Conservation (phyloP, 1,284 basidiomycete genomes). For the Entoloma clypeatum region DNA sequence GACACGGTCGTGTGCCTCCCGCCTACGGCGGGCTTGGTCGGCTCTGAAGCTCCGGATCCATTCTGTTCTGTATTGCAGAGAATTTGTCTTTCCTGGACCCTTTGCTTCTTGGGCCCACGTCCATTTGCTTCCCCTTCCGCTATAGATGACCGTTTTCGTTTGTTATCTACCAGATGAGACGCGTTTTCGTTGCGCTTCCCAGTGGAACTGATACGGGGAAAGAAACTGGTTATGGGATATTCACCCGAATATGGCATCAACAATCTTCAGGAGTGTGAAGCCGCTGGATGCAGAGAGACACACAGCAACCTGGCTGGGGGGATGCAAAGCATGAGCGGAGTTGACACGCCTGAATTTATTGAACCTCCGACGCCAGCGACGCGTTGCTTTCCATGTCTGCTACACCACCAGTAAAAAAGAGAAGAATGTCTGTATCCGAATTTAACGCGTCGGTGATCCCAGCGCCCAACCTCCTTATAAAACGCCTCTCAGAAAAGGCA, state of each 20-base stretch:
- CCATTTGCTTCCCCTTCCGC: slow-evolving; percentile 9
- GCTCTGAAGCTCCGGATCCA: not conserved
- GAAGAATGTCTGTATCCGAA: slow-evolving; percentile 46
- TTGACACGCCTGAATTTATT: slow-evolving; percentile 34
- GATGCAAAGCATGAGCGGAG: slow-evolving; percentile 22
- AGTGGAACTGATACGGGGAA: slow-evolving; percentile 18
- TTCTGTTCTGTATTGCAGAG: slow-evolving; percentile 6
- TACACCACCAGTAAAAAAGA: slow-evolving; percentile 48
- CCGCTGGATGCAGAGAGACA: slow-evolving; percentile 3
- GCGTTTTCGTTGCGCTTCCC: slow-evolving; percentile 9
- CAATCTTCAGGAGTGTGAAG: not conserved
- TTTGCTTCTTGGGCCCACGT: slow-evolving; percentile 12
- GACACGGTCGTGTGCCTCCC: slow-evolving; percentile 7
- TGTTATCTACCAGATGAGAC: slow-evolving; percentile 4
- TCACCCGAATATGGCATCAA: slow-evolving; percentile 26
- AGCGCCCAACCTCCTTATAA: slow-evolving; percentile 69
- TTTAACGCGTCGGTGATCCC: slow-evolving; percentile 34
- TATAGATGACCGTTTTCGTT: slow-evolving; percentile 18
- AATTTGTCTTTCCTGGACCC: slow-evolving; percentile 11
- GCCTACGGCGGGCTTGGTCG: not conserved
- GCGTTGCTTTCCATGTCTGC: slow-evolving; percentile 22
- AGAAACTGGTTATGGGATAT: slow-evolving; percentile 30
- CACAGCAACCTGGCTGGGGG: slow-evolving; percentile 8
- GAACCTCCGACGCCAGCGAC: not conserved
- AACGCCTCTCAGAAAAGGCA: slow-evolving; percentile 80